Evolutionary conservation across 2,329 filamentous ascomycete genomes (phyloP), one percentile per base, ranked within the genome.

Genomic region (Geosmithia flava): DNA sequence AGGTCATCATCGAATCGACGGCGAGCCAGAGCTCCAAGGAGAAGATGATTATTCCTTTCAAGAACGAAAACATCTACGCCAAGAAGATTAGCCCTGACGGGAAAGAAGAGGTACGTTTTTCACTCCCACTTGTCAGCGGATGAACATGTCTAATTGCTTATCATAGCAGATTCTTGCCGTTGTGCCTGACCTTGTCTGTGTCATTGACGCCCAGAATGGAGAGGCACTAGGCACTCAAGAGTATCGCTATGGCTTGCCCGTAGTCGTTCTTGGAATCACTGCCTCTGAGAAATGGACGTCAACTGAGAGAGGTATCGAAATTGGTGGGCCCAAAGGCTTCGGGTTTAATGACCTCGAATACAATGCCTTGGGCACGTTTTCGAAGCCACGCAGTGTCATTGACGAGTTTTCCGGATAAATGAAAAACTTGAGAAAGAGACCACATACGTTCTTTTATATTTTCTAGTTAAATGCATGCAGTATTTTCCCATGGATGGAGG

Each of bases 11-110:
- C 47, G 62, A 65, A 4, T 58, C 60, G 20, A 53, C 55, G 6
- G 47, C 48, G 2, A 47, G 50, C 11, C 20, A 47, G 6, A 43
- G 47, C 2, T 64, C 72, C 58, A 50, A 57, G 43, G 78, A 78
- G 0, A 54, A 62, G 29, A 62, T 84, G 57, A 81, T 77, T 57
- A 80, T 86, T 45, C 81, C 81, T 0, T 85, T 85, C 67, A 85
- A 85, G 64, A 86, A 86, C 59, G 81, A 87, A 57, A 86, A 85
- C 55, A 81, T 86, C 43, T 75, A 75, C n/a, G 81, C 76, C 0
- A 62, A 72, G 44, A 63, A 55, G 47, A 53, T 67, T 1, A 52
- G 56, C 20, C 47, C 62, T 5, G 58, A 58, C 13, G 54, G 62
- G 1, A 42, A 30, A 10, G 58, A 63, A 16, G 69, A 72, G 49